Percentiles rank a stretch among this genome's conserved stretches.
Evolutionary conservation across 2,329 filamentous ascomycete species (phyloP).

Genomic region (Verticillium nubilum): DNA sequence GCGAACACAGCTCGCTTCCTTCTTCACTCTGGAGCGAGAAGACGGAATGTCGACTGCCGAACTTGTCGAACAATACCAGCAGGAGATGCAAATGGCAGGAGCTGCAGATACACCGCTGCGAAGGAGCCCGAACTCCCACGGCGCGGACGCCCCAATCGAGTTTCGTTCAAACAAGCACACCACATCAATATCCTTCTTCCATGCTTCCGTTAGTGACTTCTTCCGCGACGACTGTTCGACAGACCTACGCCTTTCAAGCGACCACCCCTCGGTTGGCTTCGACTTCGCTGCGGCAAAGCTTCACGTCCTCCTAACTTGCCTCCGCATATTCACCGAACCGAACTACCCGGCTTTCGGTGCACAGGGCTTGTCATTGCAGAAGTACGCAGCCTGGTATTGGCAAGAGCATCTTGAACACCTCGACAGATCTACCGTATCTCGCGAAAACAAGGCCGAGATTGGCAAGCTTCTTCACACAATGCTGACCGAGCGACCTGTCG

Average conservation of each 20-base stretch:
- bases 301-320: conserved; percentile 30
- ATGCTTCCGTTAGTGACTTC: conserved; percentile 32
- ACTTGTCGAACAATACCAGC: conserved; percentile 30
- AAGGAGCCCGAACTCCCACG: conserved; percentile 22
- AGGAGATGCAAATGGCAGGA: conserved; percentile 3
- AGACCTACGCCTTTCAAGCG: conserved; percentile 7
- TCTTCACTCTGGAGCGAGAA: conserved; percentile 38
- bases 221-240: conserved; percentile 26
- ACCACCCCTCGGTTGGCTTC: conserved; percentile 24
- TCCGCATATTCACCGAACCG: conserved; percentile 31
- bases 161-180: conserved; percentile 35
- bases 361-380: conserved; percentile 9
- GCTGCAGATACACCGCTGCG: not conserved
- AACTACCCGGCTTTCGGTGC: conserved; percentile 11
- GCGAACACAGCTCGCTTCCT: conserved; percentile 38
- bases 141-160: conserved; percentile 26
- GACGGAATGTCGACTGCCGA: conserved; percentile 37
- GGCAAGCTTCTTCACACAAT: conserved; percentile 27
- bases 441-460: conserved; percentile 24
- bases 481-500: conserved; percentile 28
- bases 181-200: conserved; percentile 33
- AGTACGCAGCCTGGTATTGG: conserved; percentile 40
- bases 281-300: conserved; percentile 25
- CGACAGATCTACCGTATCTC: conserved; percentile 19
- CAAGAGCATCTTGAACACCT: conserved; percentile 33